Evolutionary conservation across 2,329 filamentous ascomycete genomes (phyloP).

Genomic region (Microthyrium microscopicum): DNA sequence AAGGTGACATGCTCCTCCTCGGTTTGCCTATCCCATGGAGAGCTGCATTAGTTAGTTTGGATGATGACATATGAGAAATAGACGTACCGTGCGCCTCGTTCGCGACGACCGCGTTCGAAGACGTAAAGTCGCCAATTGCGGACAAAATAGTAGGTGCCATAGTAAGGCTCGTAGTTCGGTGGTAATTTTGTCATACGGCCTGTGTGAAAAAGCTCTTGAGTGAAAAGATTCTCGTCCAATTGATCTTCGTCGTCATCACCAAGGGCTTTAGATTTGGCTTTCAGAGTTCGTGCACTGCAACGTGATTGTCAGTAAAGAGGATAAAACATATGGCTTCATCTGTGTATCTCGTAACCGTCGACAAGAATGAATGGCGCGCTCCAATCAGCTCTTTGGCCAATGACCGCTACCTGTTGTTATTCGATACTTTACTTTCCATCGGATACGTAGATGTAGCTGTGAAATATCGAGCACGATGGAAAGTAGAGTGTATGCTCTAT

Average conservation of each 20-base stretch:
- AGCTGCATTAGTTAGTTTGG: slow-evolving; percentile 4
- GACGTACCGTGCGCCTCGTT: slow-evolving; percentile 1
- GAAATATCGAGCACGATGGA: no score
- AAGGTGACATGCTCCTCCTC: slow-evolving; percentile 28
- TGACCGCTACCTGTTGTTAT: no score
- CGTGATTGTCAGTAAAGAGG: no score
- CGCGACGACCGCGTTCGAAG: slow-evolving; percentile 22
- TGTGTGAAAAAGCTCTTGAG: slow-evolving; percentile 31
- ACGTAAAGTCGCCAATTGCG: slow-evolving; percentile 24
- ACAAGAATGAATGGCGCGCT: no score
- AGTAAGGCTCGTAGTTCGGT: slow-evolving; percentile 32
- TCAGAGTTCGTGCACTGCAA: slow-evolving; percentile 22
- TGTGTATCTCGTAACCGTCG: no score
- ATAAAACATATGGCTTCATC: no score
- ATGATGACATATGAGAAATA: no score
- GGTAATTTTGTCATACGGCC: slow-evolving; percentile 31
- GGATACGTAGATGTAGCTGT: no score
- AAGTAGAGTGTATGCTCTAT: no score
- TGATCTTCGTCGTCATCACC: slow-evolving; percentile 18
- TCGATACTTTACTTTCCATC: no score
- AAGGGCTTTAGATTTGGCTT: slow-evolving; percentile 23
- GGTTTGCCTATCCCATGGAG: slow-evolving; percentile 11
- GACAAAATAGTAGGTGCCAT: slow-evolving; percentile 28
- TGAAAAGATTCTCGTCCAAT: slow-evolving; percentile 20
- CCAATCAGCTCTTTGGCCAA: no score